Percentiles rank a stretch among this genome's conserved stretches.
Evolutionary conservation across 2,329 filamentous ascomycete species (phyloP).

Genomic region (Dactylellina cionopaga): DNA sequence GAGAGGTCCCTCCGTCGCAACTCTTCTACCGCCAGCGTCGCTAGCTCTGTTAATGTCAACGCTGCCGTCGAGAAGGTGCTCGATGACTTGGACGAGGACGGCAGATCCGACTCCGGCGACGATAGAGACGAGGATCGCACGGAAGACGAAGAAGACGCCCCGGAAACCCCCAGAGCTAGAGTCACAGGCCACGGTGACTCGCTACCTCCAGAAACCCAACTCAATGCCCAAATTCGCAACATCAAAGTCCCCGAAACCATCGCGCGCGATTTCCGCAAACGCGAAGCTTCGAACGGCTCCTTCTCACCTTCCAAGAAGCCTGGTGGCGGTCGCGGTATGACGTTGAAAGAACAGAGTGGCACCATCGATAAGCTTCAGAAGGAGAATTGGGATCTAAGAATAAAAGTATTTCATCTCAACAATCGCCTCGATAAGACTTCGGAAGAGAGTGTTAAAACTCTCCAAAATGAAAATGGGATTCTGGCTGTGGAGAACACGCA

Average conservation of each 20-base stretch:
- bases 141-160: conserved; percentile 59
- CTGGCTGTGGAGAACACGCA: conserved; percentile 89
- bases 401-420: conserved; percentile 96
- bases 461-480: conserved; percentile 97
- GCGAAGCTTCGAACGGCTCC: conserved; percentile 65
- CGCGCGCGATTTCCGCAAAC: conserved; percentile 81
- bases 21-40: conserved; percentile 19
- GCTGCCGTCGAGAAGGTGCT: conserved; percentile 46
- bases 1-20: conserved; percentile 56
- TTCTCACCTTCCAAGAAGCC: conserved; percentile 70
- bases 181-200: conserved; percentile 64
- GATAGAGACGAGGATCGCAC: conserved; percentile 56
- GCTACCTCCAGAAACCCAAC: conserved; percentile 84
- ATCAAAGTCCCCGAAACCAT: conserved; percentile 91
- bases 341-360: conserved; percentile 95
- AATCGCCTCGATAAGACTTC: conserved; percentile 92
- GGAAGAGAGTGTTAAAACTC: conserved; percentile 95
- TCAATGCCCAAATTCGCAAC: conserved; percentile 86
- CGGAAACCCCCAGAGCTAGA: conserved; percentile 74
- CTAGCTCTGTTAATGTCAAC: conserved; percentile 29
- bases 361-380: conserved; percentile 96
- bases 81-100: conserved; percentile 49
- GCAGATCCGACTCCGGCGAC: conserved; percentile 35
- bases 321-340: conserved; percentile 71
- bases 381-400: conserved; percentile 96